Conservation (phyloP, 768 basidiomycete genomes). For the Xanthoconium stramineum region DNA sequence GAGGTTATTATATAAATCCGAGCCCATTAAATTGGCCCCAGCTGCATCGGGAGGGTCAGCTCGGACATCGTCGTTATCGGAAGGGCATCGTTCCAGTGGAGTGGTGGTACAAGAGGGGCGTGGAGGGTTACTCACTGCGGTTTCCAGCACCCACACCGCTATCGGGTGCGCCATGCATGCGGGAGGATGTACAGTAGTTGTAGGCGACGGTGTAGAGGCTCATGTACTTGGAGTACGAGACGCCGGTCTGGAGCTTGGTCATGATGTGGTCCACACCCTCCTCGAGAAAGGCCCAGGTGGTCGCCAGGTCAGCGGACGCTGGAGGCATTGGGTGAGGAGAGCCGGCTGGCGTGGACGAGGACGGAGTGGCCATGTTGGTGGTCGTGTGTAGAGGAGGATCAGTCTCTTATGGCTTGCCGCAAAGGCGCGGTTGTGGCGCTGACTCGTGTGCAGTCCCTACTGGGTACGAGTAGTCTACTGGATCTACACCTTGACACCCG, state of each 20-base stretch:
- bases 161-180: conserved; percentile 56
- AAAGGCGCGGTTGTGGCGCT: conserved; percentile 31
- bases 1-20: conserved; percentile 94
- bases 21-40: conserved; percentile 94
- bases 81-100: conserved; percentile 22
- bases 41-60: conserved; percentile 42
- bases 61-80: conserved; percentile 19
- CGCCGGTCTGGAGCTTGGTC: conserved; percentile 85
- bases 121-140: conserved; percentile 51
- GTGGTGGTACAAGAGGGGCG: conserved; percentile 3
- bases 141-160: conserved; percentile 32
- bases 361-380: conserved; percentile 33
- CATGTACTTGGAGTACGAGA: conserved; percentile 90
- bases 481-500: conserved; percentile 66
- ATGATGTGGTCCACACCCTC: conserved; percentile 89
- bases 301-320: conserved; percentile 64
- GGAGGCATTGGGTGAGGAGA: conserved; percentile 57
- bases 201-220: conserved; percentile 88
- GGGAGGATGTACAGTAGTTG: conserved; percentile 94
- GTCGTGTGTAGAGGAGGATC: conserved; percentile 27
- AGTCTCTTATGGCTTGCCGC: conserved; percentile 15
- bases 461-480: background rate
- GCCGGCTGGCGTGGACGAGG: conserved; percentile 29
- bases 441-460: conserved; percentile 5
- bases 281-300: conserved; percentile 87